phyloP scores from a whole-genome alignment of 225 moss, liverwort and hornwort species.

The Lunularia cruciata region DNA sequence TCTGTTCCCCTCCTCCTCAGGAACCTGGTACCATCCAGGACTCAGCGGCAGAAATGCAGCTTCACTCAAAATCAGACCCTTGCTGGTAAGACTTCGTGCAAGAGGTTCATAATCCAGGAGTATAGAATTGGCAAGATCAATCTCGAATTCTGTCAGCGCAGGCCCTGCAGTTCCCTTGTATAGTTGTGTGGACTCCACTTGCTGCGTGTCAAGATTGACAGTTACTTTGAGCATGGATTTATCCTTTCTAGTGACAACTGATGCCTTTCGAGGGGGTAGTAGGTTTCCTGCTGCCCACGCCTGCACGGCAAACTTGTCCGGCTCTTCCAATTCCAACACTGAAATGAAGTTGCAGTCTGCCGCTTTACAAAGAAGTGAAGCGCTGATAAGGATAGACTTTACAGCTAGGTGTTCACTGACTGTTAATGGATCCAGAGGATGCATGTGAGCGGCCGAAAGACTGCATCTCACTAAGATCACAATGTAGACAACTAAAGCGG shows the following conservation, averaged over 20 bases:
- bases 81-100: conserved; percentile 31
- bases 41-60: conserved; percentile 7
- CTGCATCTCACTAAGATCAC: neutral
- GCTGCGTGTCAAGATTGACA: conserved; percentile 38
- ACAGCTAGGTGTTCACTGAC: conserved; percentile 41
- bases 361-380: conserved; percentile 36
- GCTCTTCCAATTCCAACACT: conserved; percentile 43
- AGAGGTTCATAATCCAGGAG: conserved; percentile 28
- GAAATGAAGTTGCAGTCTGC: conserved; percentile 25
- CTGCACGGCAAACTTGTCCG: conserved; percentile 53
- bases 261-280: conserved; percentile 45
- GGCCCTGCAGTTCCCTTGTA: conserved; percentile 40
- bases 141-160: conserved; percentile 6
- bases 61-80: conserved; percentile 34
- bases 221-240: conserved; percentile 34
- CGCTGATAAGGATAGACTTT: conserved; percentile 41
- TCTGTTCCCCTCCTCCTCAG: conserved; percentile 46
- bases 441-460: conserved; percentile 12
- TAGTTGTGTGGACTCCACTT: conserved; percentile 24
- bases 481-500: no score
- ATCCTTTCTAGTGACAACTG: conserved; percentile 32
- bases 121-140: neutral
- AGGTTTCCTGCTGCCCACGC: conserved; percentile 34
- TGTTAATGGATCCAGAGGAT: conserved; percentile 60
- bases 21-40: conserved; percentile 50